phyloP scores from a whole-genome alignment of 345 rosid species.

The Moringa oleifera region DNA sequence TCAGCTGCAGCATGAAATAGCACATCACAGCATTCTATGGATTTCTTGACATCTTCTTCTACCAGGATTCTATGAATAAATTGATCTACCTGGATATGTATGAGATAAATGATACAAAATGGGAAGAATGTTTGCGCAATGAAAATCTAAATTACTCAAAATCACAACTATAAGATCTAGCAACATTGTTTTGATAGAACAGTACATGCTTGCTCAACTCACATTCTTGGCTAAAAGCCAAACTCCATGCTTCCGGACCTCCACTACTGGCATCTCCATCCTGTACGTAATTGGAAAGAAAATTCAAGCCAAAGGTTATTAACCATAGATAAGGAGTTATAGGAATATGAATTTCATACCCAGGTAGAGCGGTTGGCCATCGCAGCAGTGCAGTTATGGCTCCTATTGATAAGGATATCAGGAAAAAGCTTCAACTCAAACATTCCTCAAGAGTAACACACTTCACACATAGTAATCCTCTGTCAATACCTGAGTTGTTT shows the following conservation, averaged over 20 bases:
- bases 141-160: neutral
- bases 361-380: slow-evolving; percentile 86
- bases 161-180: neutral
- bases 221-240: slow-evolving; percentile 85
- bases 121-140: slow-evolving; percentile 1
- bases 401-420: slow-evolving; percentile 32
- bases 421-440: slow-evolving; percentile 3
- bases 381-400: slow-evolving; percentile 64
- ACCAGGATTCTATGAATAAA: slow-evolving; percentile 68
- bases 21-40: slow-evolving; percentile 27
- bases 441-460: slow-evolving; percentile 3
- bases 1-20: slow-evolving; percentile 52
- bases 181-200: slow-evolving; percentile 5
- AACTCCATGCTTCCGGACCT: slow-evolving; percentile 66
- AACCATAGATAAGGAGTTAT: neutral
- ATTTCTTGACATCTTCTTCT: slow-evolving; percentile 61
- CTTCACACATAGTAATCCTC: slow-evolving; percentile 5
- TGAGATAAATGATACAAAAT: slow-evolving; percentile 6
- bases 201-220: slow-evolving; percentile 12
- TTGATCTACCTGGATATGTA: slow-evolving; percentile 59
- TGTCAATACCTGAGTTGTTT: slow-evolving; percentile 55
- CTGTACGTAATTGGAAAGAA: slow-evolving; percentile 30
- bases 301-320: slow-evolving; percentile 9
- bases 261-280: slow-evolving; percentile 91
- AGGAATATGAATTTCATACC: slow-evolving; percentile 32